Base-by-base conservation (phyloP, 176 grass and related monocot genomes). In the Triticum dicoccoides region DNA sequence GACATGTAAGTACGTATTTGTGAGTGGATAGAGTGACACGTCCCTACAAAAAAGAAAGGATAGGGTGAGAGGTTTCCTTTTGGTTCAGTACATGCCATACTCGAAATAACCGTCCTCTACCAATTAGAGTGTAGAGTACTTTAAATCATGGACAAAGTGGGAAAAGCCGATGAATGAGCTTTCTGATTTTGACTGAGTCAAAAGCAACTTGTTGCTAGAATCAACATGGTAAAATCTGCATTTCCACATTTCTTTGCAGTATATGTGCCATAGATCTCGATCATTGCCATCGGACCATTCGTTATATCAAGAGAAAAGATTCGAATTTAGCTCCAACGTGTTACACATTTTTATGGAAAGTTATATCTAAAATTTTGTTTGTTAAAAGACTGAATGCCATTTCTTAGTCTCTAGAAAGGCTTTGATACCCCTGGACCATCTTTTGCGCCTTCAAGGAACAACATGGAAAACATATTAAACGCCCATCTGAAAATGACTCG, bases 361-460 rank as follows among this genome's bases (percentile, higher is more conserved):
- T 33, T 35, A 18, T 20, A 8, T 61, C 0, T 1, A 58, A 1
- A 1, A 4, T 13, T 42, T 61, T 29, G 10, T 5, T 9, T 11
- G 12, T 18, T 0, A 42, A 18, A 10, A 41, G 13, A 15, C 47
- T 0, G 12, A 2, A 2, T 0, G 2, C 0, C 21, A 42, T 79
- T 63, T 80, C 7, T 42, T 37, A 51, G 42, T n/a, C 25, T 68
- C 6, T 0, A 4, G 12, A 3, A 17, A 17, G 69, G 25, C 45
- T 62, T 39, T 51, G 23, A 88, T 62, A 9, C 25, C 18, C 37
- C 49, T 51, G 14, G 37, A 30, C 10, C 41, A 11, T 8, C 51
- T 56, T 86, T 82, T 78, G 64, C n/a, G 5, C 23, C 41, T 78
- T 79, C 9, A 47, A 74, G 66, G 25, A 87, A 45, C 44, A 37